Evolutionary conservation across 192 early-diverging fungal genomes (phyloP), one percentile per base, ranked within the genome.

Genomic region (Coemansia sp.): DNA sequence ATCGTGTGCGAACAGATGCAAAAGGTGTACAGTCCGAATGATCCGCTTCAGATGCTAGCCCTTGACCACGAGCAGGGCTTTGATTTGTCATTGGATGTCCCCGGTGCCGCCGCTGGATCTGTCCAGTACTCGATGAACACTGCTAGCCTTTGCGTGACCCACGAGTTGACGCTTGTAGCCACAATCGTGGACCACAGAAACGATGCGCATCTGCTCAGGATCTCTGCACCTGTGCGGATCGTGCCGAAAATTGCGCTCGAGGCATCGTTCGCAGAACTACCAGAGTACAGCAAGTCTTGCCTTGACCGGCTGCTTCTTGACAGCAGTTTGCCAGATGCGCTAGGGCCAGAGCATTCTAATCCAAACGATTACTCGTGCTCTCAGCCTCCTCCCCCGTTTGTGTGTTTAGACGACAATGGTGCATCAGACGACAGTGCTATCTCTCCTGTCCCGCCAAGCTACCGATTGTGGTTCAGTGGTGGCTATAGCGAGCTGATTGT

Each of bases 121-220:
- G 37, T 72, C 19, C 75, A 79, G 57, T 69, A 72, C 44, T 62
- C 71, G 33, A 69, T 66, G 70, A 47, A 79, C 29, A 68, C 70
- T 0, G 29, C 66, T 2, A 50, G 42, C 3, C 9, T 79, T 6
- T 40, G 56, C 55, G 48, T 79, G 25, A 52, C 50, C n/a, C 75
- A 79, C 33, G 75, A 79, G 28, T 59, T 79, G n/a, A 67, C 68
- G 29, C 54, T 79, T 44, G 59, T 52, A 2, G 75, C 70, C 22
- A 79, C 75, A 6, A 57, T 79, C 17, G 19, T 73, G 1, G 75
- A 73, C 55, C 48, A 64, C 33, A 22, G 50, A 9, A 52, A 63
- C 14, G 22, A 50, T 8, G 62, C 70, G 2, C 75, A 66, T 38
- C 50, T 72, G 25, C 56, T 79, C 47, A 45, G 67, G n/a, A 62